Evolutionary conservation across 2,329 filamentous ascomycete genomes (phyloP), one percentile per base, ranked within the genome.

Genomic region (Venturia aucupariae): DNA sequence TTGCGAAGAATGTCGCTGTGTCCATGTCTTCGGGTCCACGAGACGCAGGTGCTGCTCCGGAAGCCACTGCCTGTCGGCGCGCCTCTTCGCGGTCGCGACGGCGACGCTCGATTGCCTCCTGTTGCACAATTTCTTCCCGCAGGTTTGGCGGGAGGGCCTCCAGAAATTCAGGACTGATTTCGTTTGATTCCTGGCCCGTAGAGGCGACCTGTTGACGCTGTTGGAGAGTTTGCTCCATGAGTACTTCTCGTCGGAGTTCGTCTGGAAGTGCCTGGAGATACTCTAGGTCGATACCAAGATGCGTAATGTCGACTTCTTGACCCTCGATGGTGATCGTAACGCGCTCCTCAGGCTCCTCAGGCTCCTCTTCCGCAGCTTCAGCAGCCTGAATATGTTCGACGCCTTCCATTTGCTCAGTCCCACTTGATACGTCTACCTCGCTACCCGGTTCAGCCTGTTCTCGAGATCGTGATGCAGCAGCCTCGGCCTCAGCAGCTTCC

Each of bases 221-320:
- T 68, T 90, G 87, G 62, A 90, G 91, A 67, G 96, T 84, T 66
- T 96, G 92, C 67, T 92, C 87, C 74, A 95, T 91, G 68, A 99
- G 90, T 60, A 99, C 94, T 73, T 99, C 94, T 75, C 97, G 93
- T 57, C 94, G 85, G 72, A 97, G 87, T 67, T 99, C 95, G 70
- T 99, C 94, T 0, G 94, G 94, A n/a, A 99, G 79, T n/a, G 93
- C 95, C 66, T 94, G 90, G 7, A 99, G 84, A 75, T 97, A 99
- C 65, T 96, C 92, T 19, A 89, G 85, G 72, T 99, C 94, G 70
- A 99, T 97, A 60, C 93, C 92, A 67, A 99, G 82, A 66, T 90
- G 90, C 0, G 94, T 99, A 60, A 99, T 94, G 74, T 99, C 94
- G 63, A 96, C 85, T 70, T 94, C 87, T 67, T 90, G 89, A 32